These are phyloP conservation scores for Sporothrix mexicana DNA, from an alignment of 2,329 filamentous ascomycete species.

Conservation along the genomic window DNA sequence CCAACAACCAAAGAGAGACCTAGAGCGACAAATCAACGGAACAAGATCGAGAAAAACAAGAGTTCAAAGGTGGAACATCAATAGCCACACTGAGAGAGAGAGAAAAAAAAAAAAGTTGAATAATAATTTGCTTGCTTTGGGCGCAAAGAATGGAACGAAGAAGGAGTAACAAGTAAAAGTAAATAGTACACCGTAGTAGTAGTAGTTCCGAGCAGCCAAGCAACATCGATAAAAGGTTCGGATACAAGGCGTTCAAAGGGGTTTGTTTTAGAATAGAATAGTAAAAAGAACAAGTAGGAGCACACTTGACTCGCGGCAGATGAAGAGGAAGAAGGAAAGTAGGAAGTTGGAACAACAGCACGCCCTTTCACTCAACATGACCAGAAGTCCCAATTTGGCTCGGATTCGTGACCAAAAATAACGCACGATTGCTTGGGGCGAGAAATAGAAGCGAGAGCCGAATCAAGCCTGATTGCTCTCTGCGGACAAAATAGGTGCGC, in stretches of 20 bases:
- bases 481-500: too few species aligned
- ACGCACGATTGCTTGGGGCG: neutral
- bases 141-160: neutral
- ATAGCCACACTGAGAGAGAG: neutral
- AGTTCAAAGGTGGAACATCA: neutral
- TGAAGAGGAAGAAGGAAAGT: neutral
- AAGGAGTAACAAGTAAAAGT: neutral
- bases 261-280: conserved; percentile 17
- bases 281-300: neutral
- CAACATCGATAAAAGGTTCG: neutral
- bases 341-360: neutral
- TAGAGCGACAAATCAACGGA: neutral
- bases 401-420: neutral
- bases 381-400: neutral
- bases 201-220: neutral
- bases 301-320: neutral
- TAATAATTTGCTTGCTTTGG: conserved; percentile 11
- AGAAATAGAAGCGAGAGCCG: neutral
- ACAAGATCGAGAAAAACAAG: neutral
- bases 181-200: neutral
- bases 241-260: neutral
- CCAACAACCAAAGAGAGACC: neutral
- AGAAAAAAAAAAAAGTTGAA: conserved; percentile 1
- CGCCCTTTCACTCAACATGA: neutral
- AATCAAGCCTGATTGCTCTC: too few species aligned